A percentile compares a stretch with the other conserved stretches of the same genome.
These are phyloP conservation scores for Pseudoperonospora humuli DNA, from an alignment of 352 stramenopile species.

Conservation along the genomic window DNA sequence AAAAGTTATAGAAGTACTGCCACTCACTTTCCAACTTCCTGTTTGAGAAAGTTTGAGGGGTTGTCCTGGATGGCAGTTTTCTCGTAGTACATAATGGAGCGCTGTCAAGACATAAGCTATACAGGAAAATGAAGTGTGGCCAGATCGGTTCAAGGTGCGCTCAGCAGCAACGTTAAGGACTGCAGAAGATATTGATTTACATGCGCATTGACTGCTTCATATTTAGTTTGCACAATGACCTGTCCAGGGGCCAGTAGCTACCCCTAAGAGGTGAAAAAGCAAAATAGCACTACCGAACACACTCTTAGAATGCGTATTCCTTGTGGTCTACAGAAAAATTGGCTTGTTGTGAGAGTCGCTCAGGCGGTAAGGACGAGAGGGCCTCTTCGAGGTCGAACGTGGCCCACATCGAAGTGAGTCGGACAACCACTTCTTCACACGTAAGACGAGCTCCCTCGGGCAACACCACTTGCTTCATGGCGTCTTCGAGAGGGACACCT, in stretches of 20 bases:
- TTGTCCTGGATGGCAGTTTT: no score
- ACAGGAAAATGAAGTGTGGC: conserved; percentile 2
- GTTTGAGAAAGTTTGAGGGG: no score
- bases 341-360: conserved; percentile 41
- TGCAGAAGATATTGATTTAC: not conserved
- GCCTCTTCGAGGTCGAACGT: conserved; percentile 56
- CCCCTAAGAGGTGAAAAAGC: conserved; percentile 14
- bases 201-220: conserved; percentile 26
- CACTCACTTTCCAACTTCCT: no score
- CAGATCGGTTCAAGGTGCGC: conserved; percentile 1
- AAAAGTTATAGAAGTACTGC: conserved; percentile 56
- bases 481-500: conserved; percentile 57
- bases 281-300: conserved; percentile 21
- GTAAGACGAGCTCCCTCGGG: conserved; percentile 42
- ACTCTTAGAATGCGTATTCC: conserved; percentile 33
- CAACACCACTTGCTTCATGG: conserved; percentile 75
- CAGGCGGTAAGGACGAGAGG: conserved; percentile 38
- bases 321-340: conserved; percentile 33
- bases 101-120: not conserved
- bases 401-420: conserved; percentile 75
- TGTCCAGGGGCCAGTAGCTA: conserved; percentile 23
- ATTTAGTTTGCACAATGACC: conserved; percentile 31
- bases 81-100: not conserved
- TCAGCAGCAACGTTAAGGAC: not conserved
- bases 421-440: conserved; percentile 67